Evolutionary conservation across 345 rosid species (phyloP).

Genomic region (Syzygium aqueum): DNA sequence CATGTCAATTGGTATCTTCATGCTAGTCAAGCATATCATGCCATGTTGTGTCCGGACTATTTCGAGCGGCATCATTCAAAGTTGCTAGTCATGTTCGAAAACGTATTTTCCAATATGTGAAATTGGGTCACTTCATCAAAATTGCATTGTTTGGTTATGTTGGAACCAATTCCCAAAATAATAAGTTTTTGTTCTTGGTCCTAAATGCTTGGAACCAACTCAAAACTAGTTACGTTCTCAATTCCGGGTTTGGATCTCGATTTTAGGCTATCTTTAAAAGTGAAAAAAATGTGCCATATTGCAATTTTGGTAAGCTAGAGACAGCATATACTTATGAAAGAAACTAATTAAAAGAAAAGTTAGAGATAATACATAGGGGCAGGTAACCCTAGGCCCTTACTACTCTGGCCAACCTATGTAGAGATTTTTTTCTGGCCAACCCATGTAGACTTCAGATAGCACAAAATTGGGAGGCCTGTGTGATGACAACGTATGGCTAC

Average conservation of each 20-base stretch:
- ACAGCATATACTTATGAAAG: not conserved
- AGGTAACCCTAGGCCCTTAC: not conserved
- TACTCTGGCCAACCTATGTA: not conserved
- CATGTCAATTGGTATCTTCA: not conserved
- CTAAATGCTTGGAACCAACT: not conserved
- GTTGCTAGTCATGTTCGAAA: not conserved
- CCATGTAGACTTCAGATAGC: not conserved
- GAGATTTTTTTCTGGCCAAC: not conserved
- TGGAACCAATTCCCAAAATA: too few relatives aligned
- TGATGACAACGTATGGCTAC: not conserved
- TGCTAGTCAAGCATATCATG: not conserved
- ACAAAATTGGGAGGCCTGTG: not conserved
- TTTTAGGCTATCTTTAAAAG: not conserved
- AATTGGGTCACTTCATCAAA: not conserved
- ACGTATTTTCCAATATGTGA: not conserved
- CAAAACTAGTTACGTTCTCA: not conserved
- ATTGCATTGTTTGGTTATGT: not conserved
- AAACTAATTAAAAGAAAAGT: not conserved
- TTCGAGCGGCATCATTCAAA: rapidly evolving
- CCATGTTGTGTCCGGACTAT: rapidly evolving
- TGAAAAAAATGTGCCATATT: not conserved
- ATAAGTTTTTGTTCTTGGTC: not conserved
- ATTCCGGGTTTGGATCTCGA: not conserved
- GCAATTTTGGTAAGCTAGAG: not conserved
- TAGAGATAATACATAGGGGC: not conserved